Base-by-base conservation (phyloP, 208 protist genomes). In the Acanthamoeba royreba region DNA sequence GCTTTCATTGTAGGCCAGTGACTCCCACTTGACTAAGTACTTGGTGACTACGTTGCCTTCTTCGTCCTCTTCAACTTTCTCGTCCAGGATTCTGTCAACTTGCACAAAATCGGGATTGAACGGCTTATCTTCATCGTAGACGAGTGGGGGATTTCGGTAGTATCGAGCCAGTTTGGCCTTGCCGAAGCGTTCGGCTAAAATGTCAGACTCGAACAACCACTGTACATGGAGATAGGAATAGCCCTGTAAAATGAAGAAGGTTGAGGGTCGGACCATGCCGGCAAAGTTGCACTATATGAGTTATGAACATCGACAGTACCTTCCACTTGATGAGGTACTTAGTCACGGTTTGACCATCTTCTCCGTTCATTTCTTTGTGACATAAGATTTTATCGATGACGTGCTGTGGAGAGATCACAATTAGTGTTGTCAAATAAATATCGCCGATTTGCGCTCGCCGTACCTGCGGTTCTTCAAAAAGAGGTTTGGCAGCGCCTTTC, bases 1-100 rank as follows among this genome's bases (percentile, higher is more conserved):
- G 11, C 49, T 74, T 66, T 97, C 92, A n/a, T 47, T 52, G 79
- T 98, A 98, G 47, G 93, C 90, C 28, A 95, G 31, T 1, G 72
- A 90, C 40, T 93, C 93, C 97, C 97, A 97, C 63, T 98, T 97
- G 25, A 97, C 96, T 4, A 97, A 52, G 58, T 97, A 97, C 19
- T 95, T 47, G 66, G 58, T 96, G 11, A 47, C 46, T 9, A 4
- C 19, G 2, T 94, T 61, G 13, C 66, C 45, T 0, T 81, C 38
- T 0, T 45, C 66, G 8, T 35, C 42, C 22, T 93, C 15, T 31
- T 87, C 92, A 15, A 53, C 53, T 33, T 81, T 58, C 33, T 47
- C 61, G 35, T 63, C 33, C 0, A 87, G 35, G 3, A 93, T 93
- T 25, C 42, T 55, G 47, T 93, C 63, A 13, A 87, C 90, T 31